Conservation (phyloP, 768 basidiomycete species). For the Cystobasidium onofrii region DNA sequence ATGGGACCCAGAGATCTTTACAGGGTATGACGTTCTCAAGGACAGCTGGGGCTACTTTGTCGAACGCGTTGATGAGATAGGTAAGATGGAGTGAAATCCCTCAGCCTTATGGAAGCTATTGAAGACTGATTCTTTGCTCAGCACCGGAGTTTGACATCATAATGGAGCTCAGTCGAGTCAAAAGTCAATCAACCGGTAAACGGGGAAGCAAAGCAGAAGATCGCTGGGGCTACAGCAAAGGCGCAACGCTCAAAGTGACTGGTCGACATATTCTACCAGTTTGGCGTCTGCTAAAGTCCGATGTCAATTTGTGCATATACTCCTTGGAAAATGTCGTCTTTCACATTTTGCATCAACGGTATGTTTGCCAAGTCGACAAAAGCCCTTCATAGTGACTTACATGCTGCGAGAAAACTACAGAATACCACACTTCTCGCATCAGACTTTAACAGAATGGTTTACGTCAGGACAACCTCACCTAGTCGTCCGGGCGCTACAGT, state of each 20-base stretch:
- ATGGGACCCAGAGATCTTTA: constrained; percentile 81
- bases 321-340: constrained; percentile 84
- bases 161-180: constrained; percentile 69
- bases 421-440: constrained; percentile 63
- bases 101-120: no score
- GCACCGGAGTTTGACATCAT: constrained; percentile 60
- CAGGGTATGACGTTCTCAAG: constrained; percentile 84
- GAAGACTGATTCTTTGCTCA: neutral
- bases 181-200: constrained; percentile 44
- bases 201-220: constrained; percentile 46
- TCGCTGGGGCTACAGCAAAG: constrained; percentile 64
- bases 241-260: constrained; percentile 70
- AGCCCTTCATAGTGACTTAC: no score
- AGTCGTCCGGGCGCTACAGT: constrained; percentile 53
- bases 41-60: constrained; percentile 84
- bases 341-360: constrained; percentile 70
- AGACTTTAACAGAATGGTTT: constrained; percentile 63
- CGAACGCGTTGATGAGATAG: constrained; percentile 52
- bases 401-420: no score
- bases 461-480: constrained; percentile 56
- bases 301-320: constrained; percentile 67
- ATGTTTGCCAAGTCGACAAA: constrained; percentile 34
- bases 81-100: constrained; percentile 15
- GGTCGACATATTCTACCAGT: constrained; percentile 88
- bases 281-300: constrained; percentile 84